Evolutionary conservation across 140 eudicot genomes (phyloP), one percentile per base, ranked within the genome.

Genomic region (Cichorium intybus): DNA sequence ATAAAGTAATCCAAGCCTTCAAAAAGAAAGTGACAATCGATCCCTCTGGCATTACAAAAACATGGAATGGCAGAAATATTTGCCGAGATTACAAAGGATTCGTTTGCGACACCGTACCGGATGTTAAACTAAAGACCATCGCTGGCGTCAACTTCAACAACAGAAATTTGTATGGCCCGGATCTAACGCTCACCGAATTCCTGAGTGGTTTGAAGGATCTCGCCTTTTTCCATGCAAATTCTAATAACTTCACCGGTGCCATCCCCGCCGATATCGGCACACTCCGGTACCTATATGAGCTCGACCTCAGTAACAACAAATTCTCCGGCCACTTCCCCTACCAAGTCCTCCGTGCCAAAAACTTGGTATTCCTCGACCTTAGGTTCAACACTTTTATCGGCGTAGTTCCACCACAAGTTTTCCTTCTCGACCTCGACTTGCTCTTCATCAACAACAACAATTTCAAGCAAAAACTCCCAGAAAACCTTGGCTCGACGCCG

Each of bases 381-480:
- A 67, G 95, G 21, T 87, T 58, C 84, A 87, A 87, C 76, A 8
- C 12, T 0, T 76, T 84, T 2, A 21, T 60, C 1, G 95, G 95
- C 15, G 0, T 10, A 4, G 70, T 87, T 43, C 88, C 86, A 0
- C 77, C 86, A 0, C 59, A 66, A 37, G 66, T 84, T 2, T 87
- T 84, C 71, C 16, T 0, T 3, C 74, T 59, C 11, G 51, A 71
- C 21, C 79, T 84, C 22, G 82, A 81, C 23, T 69, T 72, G 3
- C 80, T 87, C 47, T 87, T 81, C 73, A 54, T 87, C 24, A 87
- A 84, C 74, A 77, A 87, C 74, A 87, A 87, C 47, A 70, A 77
- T 0, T 77, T 84, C 74, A 5, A 41, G 16, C 75, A 69, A 45
- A 50, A 6, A 5, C 63, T 87, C 2, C 96, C 92, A 0, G 34